Percentiles rank a stretch among this genome's conserved stretches.
These are phyloP conservation scores for Agaricus subrufescens DNA, from an alignment of 768 basidiomycete genomes.

Conservation along the genomic window DNA sequence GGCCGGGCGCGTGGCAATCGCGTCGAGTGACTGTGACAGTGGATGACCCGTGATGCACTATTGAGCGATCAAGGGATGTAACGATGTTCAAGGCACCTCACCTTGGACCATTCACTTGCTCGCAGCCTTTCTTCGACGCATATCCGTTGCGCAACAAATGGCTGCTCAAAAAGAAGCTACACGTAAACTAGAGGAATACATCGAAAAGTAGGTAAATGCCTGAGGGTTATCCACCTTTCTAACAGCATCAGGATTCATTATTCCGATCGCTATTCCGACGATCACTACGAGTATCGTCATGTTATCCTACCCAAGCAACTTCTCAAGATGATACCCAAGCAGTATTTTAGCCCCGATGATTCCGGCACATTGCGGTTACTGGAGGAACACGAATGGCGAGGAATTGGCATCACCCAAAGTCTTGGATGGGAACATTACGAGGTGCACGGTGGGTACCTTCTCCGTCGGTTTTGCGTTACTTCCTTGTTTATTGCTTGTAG, in stretches of 20 bases:
- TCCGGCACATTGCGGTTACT: conserved; percentile 79
- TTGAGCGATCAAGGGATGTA: not conserved
- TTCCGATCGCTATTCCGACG: conserved; percentile 90
- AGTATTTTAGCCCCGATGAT: conserved; percentile 71
- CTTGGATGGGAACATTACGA: conserved; percentile 97
- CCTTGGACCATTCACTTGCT: not conserved
- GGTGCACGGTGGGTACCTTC: conserved; percentile 73
- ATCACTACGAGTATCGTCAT: conserved; percentile 92
- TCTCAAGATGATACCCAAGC: conserved; percentile 88
- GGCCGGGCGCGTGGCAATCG: not conserved
- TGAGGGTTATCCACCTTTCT: conserved; percentile 13
- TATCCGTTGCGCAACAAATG: conserved; percentile 24
- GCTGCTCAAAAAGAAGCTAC: conserved; percentile 36
- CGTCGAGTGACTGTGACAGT: not conserved
- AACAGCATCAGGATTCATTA: conserved; percentile 67
- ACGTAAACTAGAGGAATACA: conserved; percentile 67
- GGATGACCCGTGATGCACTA: conserved; percentile 1
- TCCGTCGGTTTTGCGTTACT: not conserved
- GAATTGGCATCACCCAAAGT: conserved; percentile 94
- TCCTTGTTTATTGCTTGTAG: conserved; percentile 30
- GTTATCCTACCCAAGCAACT: conserved; percentile 95
- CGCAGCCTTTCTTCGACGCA: conserved; percentile 10
- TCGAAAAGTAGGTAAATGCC: conserved; percentile 53
- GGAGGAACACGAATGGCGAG: conserved; percentile 89
- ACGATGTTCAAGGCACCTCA: conserved; percentile 7